phyloP scores from a whole-genome alignment of 2,329 filamentous ascomycete genomes.

The Aureobasidium leucospermi region DNA sequence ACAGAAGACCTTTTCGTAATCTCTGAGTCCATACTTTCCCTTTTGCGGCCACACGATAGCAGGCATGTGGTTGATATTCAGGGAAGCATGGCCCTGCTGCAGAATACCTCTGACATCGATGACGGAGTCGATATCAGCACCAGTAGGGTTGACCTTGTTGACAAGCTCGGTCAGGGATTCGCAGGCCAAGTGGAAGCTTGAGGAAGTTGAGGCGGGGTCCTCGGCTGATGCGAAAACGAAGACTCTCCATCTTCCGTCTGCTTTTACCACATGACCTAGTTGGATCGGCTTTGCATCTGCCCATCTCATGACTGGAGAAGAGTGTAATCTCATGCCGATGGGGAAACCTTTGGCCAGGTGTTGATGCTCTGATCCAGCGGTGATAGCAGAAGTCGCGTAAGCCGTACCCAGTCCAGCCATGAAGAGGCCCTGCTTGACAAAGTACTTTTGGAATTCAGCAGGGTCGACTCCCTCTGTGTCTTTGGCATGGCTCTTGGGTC shows the following conservation, averaged over 20 bases:
- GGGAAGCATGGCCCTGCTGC: constrained; percentile 21
- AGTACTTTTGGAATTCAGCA: constrained; percentile 19
- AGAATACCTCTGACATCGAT: constrained; percentile 45
- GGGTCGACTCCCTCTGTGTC: constrained; percentile 25
- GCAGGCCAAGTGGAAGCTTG: background rate
- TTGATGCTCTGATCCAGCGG: constrained; percentile 26
- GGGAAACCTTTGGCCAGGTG: constrained; percentile 31
- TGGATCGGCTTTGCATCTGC: constrained; percentile 54
- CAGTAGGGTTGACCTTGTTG: constrained; percentile 30
- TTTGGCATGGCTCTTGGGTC: constrained; percentile 12
- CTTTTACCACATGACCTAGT: constrained; percentile 41
- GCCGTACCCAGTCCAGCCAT: constrained; percentile 48
- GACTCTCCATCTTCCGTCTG: constrained; percentile 47
- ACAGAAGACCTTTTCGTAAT: constrained; percentile 38
- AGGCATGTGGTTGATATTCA: constrained; percentile 26
- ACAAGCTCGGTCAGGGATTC: constrained; percentile 17
- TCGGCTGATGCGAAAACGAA: constrained; percentile 43
- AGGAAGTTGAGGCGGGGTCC: background rate
- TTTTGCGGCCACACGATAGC: constrained; percentile 38
- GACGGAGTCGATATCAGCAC: constrained; percentile 36
- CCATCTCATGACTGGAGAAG: constrained; percentile 51
- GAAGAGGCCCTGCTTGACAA: constrained; percentile 8
- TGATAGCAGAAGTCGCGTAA: constrained; percentile 46
- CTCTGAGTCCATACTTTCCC: constrained; percentile 26
- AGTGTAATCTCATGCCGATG: constrained; percentile 46